Conservation (phyloP, 2,329 filamentous ascomycete species). For the Biscogniauxia sp. region DNA sequence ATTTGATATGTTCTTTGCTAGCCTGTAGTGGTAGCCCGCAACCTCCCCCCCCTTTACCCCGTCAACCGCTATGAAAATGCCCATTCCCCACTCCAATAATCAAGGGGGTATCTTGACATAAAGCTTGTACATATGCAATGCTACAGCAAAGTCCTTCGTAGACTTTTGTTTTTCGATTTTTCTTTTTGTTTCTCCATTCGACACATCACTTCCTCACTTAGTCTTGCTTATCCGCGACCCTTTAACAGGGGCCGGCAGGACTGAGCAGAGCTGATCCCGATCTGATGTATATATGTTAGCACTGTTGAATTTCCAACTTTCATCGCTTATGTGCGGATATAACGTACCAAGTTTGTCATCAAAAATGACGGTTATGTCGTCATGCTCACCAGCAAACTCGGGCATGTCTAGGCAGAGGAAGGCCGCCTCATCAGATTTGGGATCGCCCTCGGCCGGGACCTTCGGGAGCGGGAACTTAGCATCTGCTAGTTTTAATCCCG, state of each 20-base stretch:
- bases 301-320: background rate
- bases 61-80: constrained; percentile 1
- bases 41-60: background rate
- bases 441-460: constrained; percentile 49
- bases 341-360: constrained; percentile 72
- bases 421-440: constrained; percentile 58
- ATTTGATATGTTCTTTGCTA: background rate
- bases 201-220: constrained; percentile 19
- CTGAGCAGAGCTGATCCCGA: constrained; percentile 50
- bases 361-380: constrained; percentile 85
- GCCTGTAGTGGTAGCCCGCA: background rate
- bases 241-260: constrained; percentile 57
- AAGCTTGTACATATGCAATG: constrained; percentile 16
- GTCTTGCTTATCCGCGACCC: constrained; percentile 39
- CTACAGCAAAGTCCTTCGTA: constrained; percentile 13
- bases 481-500: constrained; percentile 76
- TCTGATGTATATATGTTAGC: constrained; percentile 38
- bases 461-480: constrained; percentile 85
- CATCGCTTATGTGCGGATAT: background rate
- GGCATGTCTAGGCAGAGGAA: constrained; percentile 86
- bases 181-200: constrained; percentile 23
- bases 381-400: constrained; percentile 87
- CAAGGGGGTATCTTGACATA: constrained; percentile 9
- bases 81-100: constrained; percentile 9
- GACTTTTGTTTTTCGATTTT: constrained; percentile 20